Conservation (phyloP, 2,329 filamentous ascomycete species). For the Eutypella sp. region DNA sequence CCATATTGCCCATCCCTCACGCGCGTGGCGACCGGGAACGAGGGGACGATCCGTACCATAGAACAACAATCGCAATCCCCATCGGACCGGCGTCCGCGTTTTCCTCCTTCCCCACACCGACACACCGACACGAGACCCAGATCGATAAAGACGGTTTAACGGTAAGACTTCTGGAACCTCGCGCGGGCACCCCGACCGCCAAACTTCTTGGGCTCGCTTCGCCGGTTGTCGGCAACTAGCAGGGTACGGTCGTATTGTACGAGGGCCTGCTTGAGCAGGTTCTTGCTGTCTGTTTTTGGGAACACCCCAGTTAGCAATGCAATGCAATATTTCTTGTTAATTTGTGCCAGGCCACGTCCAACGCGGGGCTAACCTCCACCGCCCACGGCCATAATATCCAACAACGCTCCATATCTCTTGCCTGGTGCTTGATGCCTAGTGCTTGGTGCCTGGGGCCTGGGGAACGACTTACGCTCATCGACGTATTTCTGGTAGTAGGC, state of each 20-base stretch:
- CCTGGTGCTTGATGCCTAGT: no score
- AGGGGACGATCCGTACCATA: slow-evolving; percentile 12
- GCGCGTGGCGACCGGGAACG: slow-evolving; percentile 15
- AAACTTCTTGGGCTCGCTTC: slow-evolving; percentile 99
- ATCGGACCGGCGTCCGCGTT: slow-evolving; percentile 12
- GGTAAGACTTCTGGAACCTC: slow-evolving; percentile 99
- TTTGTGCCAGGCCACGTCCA: no score
- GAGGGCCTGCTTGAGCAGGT: slow-evolving; percentile 95
- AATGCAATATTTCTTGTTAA: no score
- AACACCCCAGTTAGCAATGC: no score
- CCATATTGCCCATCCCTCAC: slow-evolving; percentile 25
- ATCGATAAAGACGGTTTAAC: slow-evolving; percentile 55
- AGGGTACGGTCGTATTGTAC: slow-evolving; percentile 95
- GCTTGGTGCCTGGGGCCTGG: no score
- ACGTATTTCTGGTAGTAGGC: slow-evolving; percentile 99
- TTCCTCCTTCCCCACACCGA: slow-evolving; percentile 28
- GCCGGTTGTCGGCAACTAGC: slow-evolving; percentile 97
- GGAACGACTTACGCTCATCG: slow-evolving; percentile 64
- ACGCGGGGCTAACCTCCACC: no score
- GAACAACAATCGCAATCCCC: slow-evolving; percentile 5
- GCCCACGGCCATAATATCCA: no score
- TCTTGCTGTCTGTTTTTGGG: slow-evolving; percentile 70
- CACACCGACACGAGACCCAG: slow-evolving; percentile 17
- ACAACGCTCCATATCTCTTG: no score
- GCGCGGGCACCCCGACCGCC: slow-evolving; percentile 89